Percentiles rank a stretch among this genome's conserved stretches.
phyloP scores from a whole-genome alignment of 441 rosid species.

The Dalechampia spathulata region DNA sequence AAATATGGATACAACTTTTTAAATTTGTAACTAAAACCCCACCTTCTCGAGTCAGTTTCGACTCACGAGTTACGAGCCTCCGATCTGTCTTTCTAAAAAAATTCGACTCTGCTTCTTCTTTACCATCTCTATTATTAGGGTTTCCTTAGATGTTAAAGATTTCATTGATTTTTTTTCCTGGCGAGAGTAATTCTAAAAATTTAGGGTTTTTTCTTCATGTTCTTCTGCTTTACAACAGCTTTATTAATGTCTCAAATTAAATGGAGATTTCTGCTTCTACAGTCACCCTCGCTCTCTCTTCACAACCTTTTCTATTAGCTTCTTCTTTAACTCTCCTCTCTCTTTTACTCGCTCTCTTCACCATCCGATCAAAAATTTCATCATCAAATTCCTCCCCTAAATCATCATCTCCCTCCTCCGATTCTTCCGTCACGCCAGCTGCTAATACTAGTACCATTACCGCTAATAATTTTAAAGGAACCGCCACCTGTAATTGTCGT shows the following conservation, averaged over 20 bases:
- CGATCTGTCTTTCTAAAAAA: background rate
- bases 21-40: background rate
- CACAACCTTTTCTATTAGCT: constrained; percentile 37
- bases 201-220: too few species aligned
- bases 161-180: too few species aligned
- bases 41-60: constrained; percentile 8
- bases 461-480: too few species aligned
- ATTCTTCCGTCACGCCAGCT: too few species aligned
- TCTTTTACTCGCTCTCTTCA: constrained; percentile 27
- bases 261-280: constrained; percentile 40
- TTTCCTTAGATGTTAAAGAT: background rate
- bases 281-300: too few species aligned
- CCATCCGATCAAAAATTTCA: constrained; percentile 25
- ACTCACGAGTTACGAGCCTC: constrained; percentile 1
- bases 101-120: background rate
- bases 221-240: too few species aligned
- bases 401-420: too few species aligned
- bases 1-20: background rate
- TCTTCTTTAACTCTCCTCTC: constrained; percentile 35
- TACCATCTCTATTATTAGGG: constrained; percentile 6
- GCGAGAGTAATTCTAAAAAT: too few species aligned
- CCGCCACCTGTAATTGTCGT: constrained; percentile 21
- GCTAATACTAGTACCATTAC: background rate
- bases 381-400: too few species aligned
- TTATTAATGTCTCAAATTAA: too few species aligned